Percentiles rank a stretch among this genome's conserved stretches.
These are phyloP conservation scores for Moricandia arvensis DNA, from an alignment of 345 rosid species.

Conservation along the genomic window DNA sequence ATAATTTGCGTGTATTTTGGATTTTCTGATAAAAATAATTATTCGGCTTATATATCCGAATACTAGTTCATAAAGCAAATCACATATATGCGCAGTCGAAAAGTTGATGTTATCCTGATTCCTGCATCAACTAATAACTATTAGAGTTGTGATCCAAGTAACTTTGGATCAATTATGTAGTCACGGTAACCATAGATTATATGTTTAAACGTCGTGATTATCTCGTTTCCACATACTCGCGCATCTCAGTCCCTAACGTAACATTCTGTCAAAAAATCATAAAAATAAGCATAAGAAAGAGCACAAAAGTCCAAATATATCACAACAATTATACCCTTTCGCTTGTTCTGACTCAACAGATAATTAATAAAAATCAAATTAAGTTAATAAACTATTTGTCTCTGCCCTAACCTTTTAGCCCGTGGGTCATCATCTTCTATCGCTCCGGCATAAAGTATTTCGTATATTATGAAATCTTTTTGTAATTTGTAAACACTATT, in stretches of 20 bases:
- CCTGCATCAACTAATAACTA: not conserved
- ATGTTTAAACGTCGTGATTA: conserved; percentile 23
- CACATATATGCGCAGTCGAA: not conserved
- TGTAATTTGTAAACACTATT: conserved; percentile 6
- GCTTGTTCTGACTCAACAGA: conserved; percentile 39
- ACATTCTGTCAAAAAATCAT: conserved; percentile 54
- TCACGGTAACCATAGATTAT: not conserved
- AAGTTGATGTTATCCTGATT: not conserved
- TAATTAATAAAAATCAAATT: not conserved
- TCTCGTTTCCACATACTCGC: conserved; percentile 53
- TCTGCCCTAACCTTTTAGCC: conserved; percentile 41
- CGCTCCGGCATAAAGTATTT: conserved; percentile 12
- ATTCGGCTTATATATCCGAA: not conserved
- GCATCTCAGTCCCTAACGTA: conserved; percentile 53
- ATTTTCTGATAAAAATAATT: not conserved
- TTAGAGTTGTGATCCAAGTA: not conserved
- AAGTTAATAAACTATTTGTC: conserved; percentile 21
- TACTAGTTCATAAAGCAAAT: not conserved
- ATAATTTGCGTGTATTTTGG: not conserved
- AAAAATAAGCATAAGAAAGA: conserved; percentile 38
- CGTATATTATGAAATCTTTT: not conserved
- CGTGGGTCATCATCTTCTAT: conserved; percentile 18
- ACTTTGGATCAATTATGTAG: not conserved
- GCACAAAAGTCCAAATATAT: conserved; percentile 52
- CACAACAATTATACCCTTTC: conserved; percentile 74